These are phyloP conservation scores for Mucor saturninus DNA, from an alignment of 371 early-diverging fungal species.

Conservation along the genomic window DNA sequence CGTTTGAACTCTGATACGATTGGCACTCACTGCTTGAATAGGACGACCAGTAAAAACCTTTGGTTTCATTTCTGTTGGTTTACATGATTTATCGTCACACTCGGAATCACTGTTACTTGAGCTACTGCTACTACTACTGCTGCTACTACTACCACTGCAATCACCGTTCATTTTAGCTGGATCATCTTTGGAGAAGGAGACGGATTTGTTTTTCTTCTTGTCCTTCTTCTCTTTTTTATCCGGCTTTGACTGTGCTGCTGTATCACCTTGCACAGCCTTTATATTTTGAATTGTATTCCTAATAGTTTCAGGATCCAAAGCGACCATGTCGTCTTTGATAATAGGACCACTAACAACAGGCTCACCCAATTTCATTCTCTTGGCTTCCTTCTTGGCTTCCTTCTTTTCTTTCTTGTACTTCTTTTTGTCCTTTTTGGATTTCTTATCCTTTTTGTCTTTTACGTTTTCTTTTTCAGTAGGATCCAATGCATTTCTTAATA, in stretches of 20 bases:
- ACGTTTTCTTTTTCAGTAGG: neutral
- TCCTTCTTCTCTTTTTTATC: neutral
- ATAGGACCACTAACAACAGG: conserved; percentile 26
- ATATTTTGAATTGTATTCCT: conserved; percentile 43
- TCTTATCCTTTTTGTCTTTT: conserved; percentile 20
- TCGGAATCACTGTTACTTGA: conserved; percentile 31
- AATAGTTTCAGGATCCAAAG: conserved; percentile 37
- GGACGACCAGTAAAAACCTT: conserved; percentile 40
- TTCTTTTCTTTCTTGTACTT: conserved; percentile 35
- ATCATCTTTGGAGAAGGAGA: conserved; percentile 33
- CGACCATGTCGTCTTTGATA: conserved; percentile 8
- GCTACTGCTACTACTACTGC: conserved; percentile 28
- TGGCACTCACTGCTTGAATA: conserved; percentile 47
- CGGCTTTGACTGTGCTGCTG: neutral
- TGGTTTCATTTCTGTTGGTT: neutral
- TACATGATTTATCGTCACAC: conserved; percentile 15
- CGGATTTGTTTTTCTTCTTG: conserved; percentile 26
- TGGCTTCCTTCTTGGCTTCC: conserved; percentile 29
- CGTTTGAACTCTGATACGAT: conserved; percentile 62
- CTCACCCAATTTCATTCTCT: conserved; percentile 30
- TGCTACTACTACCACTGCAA: conserved; percentile 26
- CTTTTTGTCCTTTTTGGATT: conserved; percentile 30
- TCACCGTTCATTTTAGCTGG: conserved; percentile 1
- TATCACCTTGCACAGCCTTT: conserved; percentile 23
- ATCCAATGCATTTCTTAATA: conserved; percentile 27